Conservation (phyloP, 176 grass and related monocot genomes). For the Oryza glumipatula region DNA sequence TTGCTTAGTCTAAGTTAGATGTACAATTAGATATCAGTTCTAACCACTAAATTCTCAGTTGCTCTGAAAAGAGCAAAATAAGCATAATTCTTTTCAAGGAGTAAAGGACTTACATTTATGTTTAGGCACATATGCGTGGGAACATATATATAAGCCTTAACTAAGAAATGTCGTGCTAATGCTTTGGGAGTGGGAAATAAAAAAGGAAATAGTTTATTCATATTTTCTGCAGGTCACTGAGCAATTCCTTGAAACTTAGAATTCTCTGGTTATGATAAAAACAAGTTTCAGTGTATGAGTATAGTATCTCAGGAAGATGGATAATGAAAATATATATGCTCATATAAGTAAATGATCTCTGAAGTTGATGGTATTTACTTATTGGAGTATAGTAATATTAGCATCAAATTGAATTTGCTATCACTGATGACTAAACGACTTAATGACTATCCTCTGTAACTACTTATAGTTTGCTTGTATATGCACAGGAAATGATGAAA, state of each 20-base stretch:
- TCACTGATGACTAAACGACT: background rate
- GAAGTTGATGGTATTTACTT: constrained; percentile 7
- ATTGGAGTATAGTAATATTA: background rate
- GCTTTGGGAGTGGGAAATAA: background rate
- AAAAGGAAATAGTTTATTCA: background rate
- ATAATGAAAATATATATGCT: constrained; percentile 3
- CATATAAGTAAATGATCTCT: background rate
- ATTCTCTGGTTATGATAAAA: constrained; percentile 16
- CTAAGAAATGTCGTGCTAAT: background rate
- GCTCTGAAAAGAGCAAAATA: constrained; percentile 17
- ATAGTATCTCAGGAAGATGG: background rate
- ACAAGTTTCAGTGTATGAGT: background rate
- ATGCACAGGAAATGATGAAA: constrained; percentile 71
- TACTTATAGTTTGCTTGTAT: constrained; percentile 30
- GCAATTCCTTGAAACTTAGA: constrained; percentile 1
- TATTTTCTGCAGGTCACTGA: background rate
- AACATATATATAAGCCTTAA: background rate
- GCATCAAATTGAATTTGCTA: constrained; percentile 16
- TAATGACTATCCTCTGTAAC: background rate
- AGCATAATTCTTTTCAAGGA: background rate
- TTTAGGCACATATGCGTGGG: background rate
- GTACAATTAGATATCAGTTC: background rate
- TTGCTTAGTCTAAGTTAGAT: constrained; percentile 1
- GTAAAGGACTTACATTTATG: background rate
- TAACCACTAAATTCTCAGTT: constrained; percentile 15